Conservation (phyloP, 2,329 filamentous ascomycete genomes). For the Blumeria graminis region DNA sequence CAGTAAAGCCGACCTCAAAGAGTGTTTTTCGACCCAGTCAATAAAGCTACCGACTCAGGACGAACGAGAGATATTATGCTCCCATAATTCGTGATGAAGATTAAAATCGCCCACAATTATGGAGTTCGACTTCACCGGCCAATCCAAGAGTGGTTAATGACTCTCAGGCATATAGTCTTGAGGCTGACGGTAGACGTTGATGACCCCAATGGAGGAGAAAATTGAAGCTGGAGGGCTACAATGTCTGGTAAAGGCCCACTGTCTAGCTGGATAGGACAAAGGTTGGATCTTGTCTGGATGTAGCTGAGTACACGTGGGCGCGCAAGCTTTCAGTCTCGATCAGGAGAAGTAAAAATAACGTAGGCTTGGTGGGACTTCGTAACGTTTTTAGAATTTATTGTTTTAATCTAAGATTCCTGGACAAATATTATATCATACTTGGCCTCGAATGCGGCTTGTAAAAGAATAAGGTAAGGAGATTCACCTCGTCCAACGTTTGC, state of each 20-base stretch:
- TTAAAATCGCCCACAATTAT: neutral
- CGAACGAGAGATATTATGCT: neutral
- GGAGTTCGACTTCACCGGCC: too few species aligned
- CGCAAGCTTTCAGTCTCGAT: neutral
- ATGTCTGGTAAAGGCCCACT: neutral
- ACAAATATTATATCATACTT: neutral
- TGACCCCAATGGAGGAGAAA: neutral
- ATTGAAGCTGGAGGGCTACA: neutral
- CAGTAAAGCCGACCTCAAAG: neutral
- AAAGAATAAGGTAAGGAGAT: neutral
- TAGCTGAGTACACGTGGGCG: too few species aligned
- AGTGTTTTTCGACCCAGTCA: neutral
- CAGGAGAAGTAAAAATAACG: neutral
- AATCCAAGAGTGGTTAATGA: neutral
- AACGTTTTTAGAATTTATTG: neutral
- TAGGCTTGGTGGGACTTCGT: neutral
- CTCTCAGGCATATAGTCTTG: neutral
- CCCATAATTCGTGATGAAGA: neutral
- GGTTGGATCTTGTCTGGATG: neutral
- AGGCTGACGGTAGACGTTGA: neutral
- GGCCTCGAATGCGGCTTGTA: neutral
- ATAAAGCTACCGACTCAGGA: neutral
- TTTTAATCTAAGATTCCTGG: neutral
- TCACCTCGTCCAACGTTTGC: too few species aligned
- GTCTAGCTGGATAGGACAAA: neutral